Evolutionary conservation across 306 rosid genomes (phyloP).

Genomic region (Neltuma alba): DNA sequence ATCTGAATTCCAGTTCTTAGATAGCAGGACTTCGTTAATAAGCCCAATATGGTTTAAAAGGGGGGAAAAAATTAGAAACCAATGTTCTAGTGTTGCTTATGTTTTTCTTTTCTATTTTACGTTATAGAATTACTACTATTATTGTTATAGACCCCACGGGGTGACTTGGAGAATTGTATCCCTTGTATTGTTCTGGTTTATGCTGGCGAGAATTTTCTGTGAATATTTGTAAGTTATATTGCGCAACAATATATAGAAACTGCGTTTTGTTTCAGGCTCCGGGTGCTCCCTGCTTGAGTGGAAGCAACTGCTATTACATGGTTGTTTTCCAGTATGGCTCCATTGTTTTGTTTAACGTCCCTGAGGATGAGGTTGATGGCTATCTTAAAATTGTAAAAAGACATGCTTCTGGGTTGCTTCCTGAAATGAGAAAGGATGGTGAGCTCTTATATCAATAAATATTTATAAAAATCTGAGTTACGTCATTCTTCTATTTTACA

Average conservation of each 20-base stretch:
- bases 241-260: constrained; percentile 19
- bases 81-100: background rate
- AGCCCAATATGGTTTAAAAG: background rate
- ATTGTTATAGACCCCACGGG: background rate
- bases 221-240: constrained; percentile 5
- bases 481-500: background rate
- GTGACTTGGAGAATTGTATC: constrained; percentile 22
- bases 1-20: background rate
- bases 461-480: background rate
- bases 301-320: constrained; percentile 77
- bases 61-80: background rate
- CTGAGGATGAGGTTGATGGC: constrained; percentile 73
- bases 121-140: background rate
- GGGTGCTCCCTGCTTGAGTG: constrained; percentile 64
- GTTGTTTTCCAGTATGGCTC: constrained; percentile 98
- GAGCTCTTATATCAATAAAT: constrained; percentile 38
- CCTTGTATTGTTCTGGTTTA: constrained; percentile 4
- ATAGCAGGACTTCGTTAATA: background rate
- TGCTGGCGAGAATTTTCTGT: background rate
- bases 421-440: constrained; percentile 99
- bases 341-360: constrained; percentile 82
- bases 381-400: constrained; percentile 75
- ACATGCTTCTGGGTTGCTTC: constrained; percentile 85
- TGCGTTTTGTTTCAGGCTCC: constrained; percentile 60
- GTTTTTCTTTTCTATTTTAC: background rate